Conservation (phyloP, 106 monocot genomes). For the Platanthera guangdongensis region DNA sequence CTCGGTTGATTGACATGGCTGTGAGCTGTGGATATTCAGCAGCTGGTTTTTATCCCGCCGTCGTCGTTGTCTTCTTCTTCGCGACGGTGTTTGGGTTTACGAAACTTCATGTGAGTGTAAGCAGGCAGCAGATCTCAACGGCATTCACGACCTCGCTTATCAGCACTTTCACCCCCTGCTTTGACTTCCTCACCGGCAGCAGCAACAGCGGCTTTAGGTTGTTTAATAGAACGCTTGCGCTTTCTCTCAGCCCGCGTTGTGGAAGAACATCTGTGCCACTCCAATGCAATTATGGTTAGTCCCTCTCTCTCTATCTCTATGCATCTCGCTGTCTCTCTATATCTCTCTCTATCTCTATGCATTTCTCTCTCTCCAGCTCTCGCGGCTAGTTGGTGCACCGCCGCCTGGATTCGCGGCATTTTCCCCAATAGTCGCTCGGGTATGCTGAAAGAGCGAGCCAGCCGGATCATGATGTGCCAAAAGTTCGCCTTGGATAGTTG, state of each 20-base stretch:
- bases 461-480: no score
- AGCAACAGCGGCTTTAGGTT: conserved; percentile 54
- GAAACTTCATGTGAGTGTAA: neutral
- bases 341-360: no score
- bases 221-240: conserved; percentile 53
- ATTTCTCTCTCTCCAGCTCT: no score
- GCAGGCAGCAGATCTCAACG: conserved; percentile 40
- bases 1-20: no score
- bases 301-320: neutral
- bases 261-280: conserved; percentile 42
- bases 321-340: neutral
- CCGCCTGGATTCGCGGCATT: no score
- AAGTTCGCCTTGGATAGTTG: no score
- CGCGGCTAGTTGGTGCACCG: no score
- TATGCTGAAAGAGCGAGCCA: no score
- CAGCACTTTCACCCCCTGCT: conserved; percentile 79
- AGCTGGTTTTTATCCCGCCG: neutral
- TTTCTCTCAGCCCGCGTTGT: conserved; percentile 51
- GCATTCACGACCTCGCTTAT: conserved; percentile 52
- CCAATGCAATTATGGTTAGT: conserved; percentile 33
- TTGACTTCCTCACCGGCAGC: conserved; percentile 80
- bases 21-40: no score
- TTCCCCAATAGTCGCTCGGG: no score
- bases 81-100: neutral
- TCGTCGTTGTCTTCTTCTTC: neutral